Conservation (phyloP, 805 yeast species). For the Candida sphagnicola region DNA sequence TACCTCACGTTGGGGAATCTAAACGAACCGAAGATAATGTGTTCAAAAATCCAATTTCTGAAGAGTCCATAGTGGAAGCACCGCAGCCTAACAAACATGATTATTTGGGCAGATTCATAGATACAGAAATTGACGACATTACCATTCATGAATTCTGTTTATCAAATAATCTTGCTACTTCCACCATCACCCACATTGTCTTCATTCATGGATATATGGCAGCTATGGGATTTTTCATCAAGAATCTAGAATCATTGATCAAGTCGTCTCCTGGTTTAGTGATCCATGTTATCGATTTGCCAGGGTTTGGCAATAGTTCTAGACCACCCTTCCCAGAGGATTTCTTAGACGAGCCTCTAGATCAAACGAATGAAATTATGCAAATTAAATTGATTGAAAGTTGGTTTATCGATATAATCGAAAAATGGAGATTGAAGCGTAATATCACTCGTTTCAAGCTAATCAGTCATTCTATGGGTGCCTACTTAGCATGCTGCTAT, state of each 20-base stretch:
- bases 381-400: slow-evolving; percentile 32
- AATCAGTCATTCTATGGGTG: slow-evolving; percentile 43
- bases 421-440: slow-evolving; percentile 29
- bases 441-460: slow-evolving; percentile 23
- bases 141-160: slow-evolving; percentile 36
- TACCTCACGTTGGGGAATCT: too few relatives aligned
- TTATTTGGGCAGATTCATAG: slow-evolving; percentile 22
- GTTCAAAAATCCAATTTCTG: too few relatives aligned
- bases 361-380: slow-evolving; percentile 20
- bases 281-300: slow-evolving; percentile 38
- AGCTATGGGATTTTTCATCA: slow-evolving; percentile 38
- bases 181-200: slow-evolving; percentile 23
- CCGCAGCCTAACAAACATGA: not conserved
- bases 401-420: slow-evolving; percentile 40
- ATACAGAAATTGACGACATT: slow-evolving; percentile 24
- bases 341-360: slow-evolving; percentile 18
- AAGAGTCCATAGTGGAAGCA: too few relatives aligned
- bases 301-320: slow-evolving; percentile 42
- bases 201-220: slow-evolving; percentile 44
- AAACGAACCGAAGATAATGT: too few relatives aligned
- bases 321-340: slow-evolving; percentile 33
- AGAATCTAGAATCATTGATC: slow-evolving; percentile 31
- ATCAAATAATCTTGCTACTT: slow-evolving; percentile 15
- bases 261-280: slow-evolving; percentile 27
- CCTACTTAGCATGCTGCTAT: slow-evolving; percentile 36